Evolutionary conservation across 2,329 filamentous ascomycete species (phyloP), one percentile per base, ranked within the genome.

Genomic region (Dactylellina parvicollis): DNA sequence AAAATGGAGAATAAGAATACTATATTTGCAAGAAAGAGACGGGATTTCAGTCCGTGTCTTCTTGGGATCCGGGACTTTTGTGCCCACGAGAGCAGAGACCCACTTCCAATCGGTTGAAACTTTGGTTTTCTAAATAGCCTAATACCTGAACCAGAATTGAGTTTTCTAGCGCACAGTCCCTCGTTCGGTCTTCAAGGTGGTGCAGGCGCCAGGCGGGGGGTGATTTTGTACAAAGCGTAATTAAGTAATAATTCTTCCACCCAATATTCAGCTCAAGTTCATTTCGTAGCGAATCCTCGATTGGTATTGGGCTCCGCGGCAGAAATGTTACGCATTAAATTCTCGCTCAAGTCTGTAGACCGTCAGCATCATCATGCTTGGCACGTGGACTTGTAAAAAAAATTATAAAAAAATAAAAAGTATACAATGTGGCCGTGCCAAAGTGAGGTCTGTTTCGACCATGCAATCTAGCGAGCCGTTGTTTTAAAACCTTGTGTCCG

Each of bases 401-500:
- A 38, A 16, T 10, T 42, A 24, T 18, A 57, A 34, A 28, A 46
- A 57, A 22, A 47, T 44, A 47, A 32, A 38, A 16, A 44, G 34
- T 46, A 38, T 32, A 62, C 52, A 57, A 38, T n/a, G 40, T 16
- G 38, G 32, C 42, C 49, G 49, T 46, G 66, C 49, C 61, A 49
- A n/a, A 59, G 50, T 60, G 50, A 64, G 30, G 42, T 28, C 67
- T 38, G 59, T 47, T 70, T 72, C 7, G 57, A 56, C 36, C 50
- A 72, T 65, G 67, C 67, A 64, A 50, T 64, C 67, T 72, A 72
- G 67, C 59, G 67, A 72, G 67, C 67, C 67, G 67, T 65, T 65
- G 67, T 72, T 72, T 72, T 72, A 72, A 72, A 72, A 72, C 59
- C 57, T 72, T 72, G 65, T 70, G 65, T 50, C 65, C 49, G 65